Evolutionary conservation across 2,329 filamentous ascomycete species (phyloP), one percentile per base, ranked within the genome.

Genomic region (Ophiostoma triangulosporum): DNA sequence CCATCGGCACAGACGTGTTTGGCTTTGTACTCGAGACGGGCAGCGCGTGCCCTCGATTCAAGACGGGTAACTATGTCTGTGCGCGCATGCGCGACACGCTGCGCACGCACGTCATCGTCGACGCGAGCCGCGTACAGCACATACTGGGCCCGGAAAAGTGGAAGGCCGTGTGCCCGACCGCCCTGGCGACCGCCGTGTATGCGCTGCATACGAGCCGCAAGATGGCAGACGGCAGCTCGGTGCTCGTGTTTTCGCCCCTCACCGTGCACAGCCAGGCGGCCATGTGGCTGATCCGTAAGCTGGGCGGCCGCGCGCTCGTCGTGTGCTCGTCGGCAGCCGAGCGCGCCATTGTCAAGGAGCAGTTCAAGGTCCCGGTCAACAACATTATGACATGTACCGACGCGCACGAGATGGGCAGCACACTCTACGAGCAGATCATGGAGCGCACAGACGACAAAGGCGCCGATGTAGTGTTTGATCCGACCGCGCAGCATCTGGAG

Each of bases 401-500:
- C 12, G 11, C 7, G 5, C 7, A 8, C n/a, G 31, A 17, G 11
- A 7, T 6, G 4, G 17, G 14, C 31, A 4, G 22, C 32, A n/a
- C 3, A 20, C 22, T 50, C 6, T 14, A 57, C 8, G 57, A 61
- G 0, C 51, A 58, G 3, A 57, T 74, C 32, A 58, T 64, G 26
- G 56, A 62, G 0, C 52, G 64, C 17, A 73, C 70, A 1, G 56
- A 55, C 14, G 55, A 59, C 1, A 52, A 55, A 3, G 68, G 68
- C 11, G 66, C 74, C 2, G 69, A 76, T 45, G 55, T 74, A 3
- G 63, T 76, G 1, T 73, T 74, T 51, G 73, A 75, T 57, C 65
- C 73, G 0, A 70, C 73, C 0, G 67, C 67, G 48, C 60, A 64
- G 8, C 58, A 67, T 33, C 51, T 66, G 4, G 63, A 66, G 3